Conservation (phyloP, 1,284 basidiomycete genomes). For the Ganoderma multipileum region DNA sequence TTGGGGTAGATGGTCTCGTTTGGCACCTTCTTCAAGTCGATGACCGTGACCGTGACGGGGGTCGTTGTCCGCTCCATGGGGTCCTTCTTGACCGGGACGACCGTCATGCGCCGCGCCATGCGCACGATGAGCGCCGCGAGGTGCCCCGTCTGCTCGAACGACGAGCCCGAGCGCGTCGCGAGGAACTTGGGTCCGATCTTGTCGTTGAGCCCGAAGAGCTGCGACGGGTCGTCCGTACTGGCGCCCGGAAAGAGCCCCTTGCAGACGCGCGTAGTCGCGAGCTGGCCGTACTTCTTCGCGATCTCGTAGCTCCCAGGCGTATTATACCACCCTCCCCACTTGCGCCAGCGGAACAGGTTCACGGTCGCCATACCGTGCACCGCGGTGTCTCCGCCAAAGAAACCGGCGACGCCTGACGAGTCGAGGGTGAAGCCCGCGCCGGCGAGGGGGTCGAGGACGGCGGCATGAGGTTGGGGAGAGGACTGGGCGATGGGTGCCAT, state of each 20-base stretch:
- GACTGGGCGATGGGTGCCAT: constrained; percentile 5
- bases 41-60: constrained; percentile 19
- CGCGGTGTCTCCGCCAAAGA: constrained; percentile 31
- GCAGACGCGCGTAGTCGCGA: constrained; percentile 30
- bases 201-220: constrained; percentile 31
- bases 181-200: constrained; percentile 23
- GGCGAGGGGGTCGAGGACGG: constrained; percentile 14
- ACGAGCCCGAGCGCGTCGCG: constrained; percentile 31
- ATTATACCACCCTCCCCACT: constrained; percentile 31
- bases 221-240: constrained; percentile 27
- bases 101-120: constrained; percentile 10
- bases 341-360: constrained; percentile 24
- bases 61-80: constrained; percentile 13
- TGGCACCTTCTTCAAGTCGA: constrained; percentile 22
- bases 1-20: neutral
- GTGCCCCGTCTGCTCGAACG: constrained; percentile 24
- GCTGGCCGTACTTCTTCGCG: constrained; percentile 31
- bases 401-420: constrained; percentile 31
- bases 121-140: constrained; percentile 27
- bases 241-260: constrained; percentile 30
- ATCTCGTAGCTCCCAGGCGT: constrained; percentile 28
- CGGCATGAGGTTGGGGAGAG: neutral
- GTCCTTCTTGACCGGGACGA: neutral
- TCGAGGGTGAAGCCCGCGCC: constrained; percentile 25
- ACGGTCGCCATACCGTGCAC: constrained; percentile 31